Evolutionary conservation across 345 rosid genomes (phyloP), one percentile per base, ranked within the genome.

Genomic region (Lepidium sativum): DNA sequence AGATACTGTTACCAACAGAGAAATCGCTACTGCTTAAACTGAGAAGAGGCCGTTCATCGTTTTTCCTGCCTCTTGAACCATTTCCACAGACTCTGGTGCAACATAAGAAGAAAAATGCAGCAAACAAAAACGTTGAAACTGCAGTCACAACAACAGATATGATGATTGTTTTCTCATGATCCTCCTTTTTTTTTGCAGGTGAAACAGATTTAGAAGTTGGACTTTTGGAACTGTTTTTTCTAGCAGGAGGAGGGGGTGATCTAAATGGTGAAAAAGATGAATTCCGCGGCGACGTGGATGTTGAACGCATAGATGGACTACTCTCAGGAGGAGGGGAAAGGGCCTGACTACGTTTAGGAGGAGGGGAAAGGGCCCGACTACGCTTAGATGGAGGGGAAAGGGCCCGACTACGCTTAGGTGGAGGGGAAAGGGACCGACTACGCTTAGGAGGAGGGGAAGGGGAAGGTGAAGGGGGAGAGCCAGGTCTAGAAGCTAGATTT

Each of bases 21-120:
- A 77, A 77, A 37, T 88, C 91, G 18, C 78, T 84, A 67, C 79
- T 60, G 82, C 96, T 88, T 75, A 91, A 76, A 80, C 91, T 80
- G 72, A 95, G 91, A 69, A 95, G 97, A 57, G 95, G 96, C 21
- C 83, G 82, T 55, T 91, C 97, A 63, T 95, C 99, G 70, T 85
- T 85, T 72, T 20, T 76, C 59, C 73, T 65, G 53, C n/a, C 75
- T 55, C 69, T 76, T 73, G 82, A 58, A 32, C 83, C 77, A 4
- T 69, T 61, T 58, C 79, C 52, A 68, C 75, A 82, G 27, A 80
- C 55, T 63, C 63, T 78, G 49, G 53, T 63, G 69, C 82, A 91
- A 75, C 87, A 86, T 5, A 85, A 57, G 77, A 88, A 88, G 58
- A 91, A 54, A 65, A 88, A 49, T 27, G 83, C 85, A 25, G 95